Evolutionary conservation across 768 basidiomycete species (phyloP).

Genomic region (Coprinopsis sp.): DNA sequence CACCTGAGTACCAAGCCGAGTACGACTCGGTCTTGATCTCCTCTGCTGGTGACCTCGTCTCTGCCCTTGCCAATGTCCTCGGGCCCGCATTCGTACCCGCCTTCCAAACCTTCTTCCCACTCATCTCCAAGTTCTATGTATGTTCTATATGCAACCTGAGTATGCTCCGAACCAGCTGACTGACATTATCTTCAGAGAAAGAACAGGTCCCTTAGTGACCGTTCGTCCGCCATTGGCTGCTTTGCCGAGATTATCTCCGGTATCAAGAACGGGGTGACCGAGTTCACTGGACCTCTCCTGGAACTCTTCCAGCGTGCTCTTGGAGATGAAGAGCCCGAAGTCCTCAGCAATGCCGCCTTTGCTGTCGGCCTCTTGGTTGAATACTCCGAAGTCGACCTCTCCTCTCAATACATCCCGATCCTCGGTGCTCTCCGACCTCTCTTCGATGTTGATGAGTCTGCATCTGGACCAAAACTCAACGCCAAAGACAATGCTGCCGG

Average conservation of each 20-base stretch:
- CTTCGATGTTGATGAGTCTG: slow-evolving; percentile 62
- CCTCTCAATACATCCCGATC: slow-evolving; percentile 72
- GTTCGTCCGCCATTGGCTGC: slow-evolving; percentile 89
- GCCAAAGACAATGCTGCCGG: slow-evolving; percentile 97
- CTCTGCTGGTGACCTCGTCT: slow-evolving; percentile 90
- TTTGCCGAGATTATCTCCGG: slow-evolving; percentile 94
- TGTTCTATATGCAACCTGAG: slow-evolving; percentile 24
- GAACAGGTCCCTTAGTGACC: slow-evolving; percentile 83
- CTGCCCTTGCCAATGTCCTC: slow-evolving; percentile 80
- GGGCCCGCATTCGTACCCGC: slow-evolving; percentile 79
- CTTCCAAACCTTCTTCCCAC: slow-evolving; percentile 82
- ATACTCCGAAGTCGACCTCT: slow-evolving; percentile 77
- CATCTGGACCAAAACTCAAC: slow-evolving; percentile 65
- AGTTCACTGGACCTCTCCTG: slow-evolving; percentile 75
- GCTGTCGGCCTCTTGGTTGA: slow-evolving; percentile 89
- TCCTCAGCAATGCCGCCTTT: slow-evolving; percentile 94
- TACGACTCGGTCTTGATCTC: slow-evolving; percentile 95
- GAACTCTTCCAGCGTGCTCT: slow-evolving; percentile 84
- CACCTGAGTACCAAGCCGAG: slow-evolving; percentile 87
- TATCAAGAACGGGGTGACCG: slow-evolving; percentile 81
- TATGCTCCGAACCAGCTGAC: background rate
- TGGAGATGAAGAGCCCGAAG: slow-evolving; percentile 82
- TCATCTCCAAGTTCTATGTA: slow-evolving; percentile 90
- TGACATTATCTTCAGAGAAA: slow-evolving; percentile 52
- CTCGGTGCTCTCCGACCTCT: slow-evolving; percentile 78